A percentile compares a stretch with the other conserved stretches of the same genome.
These are phyloP conservation scores for Salix arbutifolia DNA, from an alignment of 345 rosid species.

Conservation along the genomic window DNA sequence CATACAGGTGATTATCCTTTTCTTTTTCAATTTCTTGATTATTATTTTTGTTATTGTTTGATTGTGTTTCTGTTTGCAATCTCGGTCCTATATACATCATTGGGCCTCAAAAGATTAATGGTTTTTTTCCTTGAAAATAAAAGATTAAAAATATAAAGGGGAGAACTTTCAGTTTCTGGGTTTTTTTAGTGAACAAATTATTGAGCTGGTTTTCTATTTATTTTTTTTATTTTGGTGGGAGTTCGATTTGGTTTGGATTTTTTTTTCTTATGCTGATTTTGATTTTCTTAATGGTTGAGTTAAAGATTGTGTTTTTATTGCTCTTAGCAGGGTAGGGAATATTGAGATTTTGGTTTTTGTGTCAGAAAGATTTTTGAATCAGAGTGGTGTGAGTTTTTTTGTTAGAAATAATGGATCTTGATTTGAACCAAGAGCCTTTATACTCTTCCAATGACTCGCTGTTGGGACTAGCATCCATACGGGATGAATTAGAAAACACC, in stretches of 20 bases:
- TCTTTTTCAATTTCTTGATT: not conserved
- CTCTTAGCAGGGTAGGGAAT: not conserved
- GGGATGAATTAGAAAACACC: conserved; percentile 42
- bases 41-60: not conserved
- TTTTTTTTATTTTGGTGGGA: not conserved
- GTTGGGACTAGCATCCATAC: conserved; percentile 29
- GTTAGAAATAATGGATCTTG: conserved; percentile 42
- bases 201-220: not conserved
- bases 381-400: not conserved
- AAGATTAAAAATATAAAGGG: not conserved
- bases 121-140: not conserved
- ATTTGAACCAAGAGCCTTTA: conserved; percentile 48
- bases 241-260: not conserved
- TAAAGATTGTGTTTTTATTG: not conserved
- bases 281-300: not conserved
- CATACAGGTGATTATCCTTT: not conserved
- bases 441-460: conserved; percentile 28
- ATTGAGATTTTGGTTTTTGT: not conserved
- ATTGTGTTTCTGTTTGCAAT: not conserved
- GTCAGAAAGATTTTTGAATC: not conserved
- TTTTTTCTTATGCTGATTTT: not conserved
- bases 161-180: not conserved
- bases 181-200: not conserved
- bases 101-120: too few relatives aligned
- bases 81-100: not conserved